phyloP scores from a whole-genome alignment of 1,284 basidiomycete genomes.

The Cryptococcus sp. region DNA sequence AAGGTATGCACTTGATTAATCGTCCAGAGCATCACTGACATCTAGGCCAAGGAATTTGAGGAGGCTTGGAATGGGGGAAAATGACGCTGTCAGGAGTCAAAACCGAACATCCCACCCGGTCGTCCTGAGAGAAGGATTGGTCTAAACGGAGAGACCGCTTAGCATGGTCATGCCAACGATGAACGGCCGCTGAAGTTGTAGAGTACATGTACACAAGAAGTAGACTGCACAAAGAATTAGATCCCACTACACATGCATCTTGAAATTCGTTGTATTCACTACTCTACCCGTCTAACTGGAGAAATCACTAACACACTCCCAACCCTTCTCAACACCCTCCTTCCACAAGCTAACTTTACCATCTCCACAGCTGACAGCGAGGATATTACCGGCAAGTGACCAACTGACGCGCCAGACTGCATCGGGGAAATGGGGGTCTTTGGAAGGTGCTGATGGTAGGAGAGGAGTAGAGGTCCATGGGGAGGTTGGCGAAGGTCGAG shows the following conservation, averaged over 20 bases:
- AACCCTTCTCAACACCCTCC: conserved; percentile 90
- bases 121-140: no score
- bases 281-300: conserved; percentile 56
- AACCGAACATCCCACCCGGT: no score
- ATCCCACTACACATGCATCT: neutral
- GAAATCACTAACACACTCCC: conserved; percentile 96
- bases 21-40: neutral
- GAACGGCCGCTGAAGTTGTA: no score
- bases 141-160: no score
- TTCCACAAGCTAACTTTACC: conserved; percentile 99
- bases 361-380: conserved; percentile 96
- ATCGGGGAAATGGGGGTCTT: conserved; percentile 77
- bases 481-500: conserved; percentile 70
- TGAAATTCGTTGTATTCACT: neutral
- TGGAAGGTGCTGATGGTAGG: conserved; percentile 59
- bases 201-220: conserved; percentile 14
- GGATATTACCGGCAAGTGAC: conserved; percentile 92
- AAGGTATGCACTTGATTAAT: conserved; percentile 17
- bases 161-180: no score
- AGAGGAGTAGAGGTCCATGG: conserved; percentile 83
- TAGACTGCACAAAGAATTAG: conserved; percentile 1
- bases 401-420: conserved; percentile 97
- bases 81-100: no score
- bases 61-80: conserved; percentile 5
- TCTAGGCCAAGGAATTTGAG: neutral